A percentile compares a stretch with the other conserved stretches of the same genome.
Evolutionary conservation across 768 basidiomycete genomes (phyloP).

Genomic region (Lactifluus volemus): DNA sequence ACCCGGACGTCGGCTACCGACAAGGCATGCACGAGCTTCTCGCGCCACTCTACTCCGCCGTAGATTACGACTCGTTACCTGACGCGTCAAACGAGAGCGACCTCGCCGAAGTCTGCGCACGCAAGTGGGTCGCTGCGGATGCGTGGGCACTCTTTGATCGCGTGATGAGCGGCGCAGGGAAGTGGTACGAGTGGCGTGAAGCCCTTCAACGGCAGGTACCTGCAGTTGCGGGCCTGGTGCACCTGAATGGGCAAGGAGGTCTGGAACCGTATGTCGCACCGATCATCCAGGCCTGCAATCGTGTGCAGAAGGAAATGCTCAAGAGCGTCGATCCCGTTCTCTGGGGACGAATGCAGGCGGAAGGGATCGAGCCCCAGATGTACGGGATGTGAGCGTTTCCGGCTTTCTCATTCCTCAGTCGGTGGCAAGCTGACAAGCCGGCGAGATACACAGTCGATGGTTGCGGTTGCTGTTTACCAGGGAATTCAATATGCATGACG

Average conservation of each 20-base stretch:
- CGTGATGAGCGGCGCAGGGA: conserved; percentile 71
- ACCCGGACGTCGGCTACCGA: conserved; percentile 83
- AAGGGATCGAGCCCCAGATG: conserved; percentile 91
- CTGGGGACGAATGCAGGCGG: conserved; percentile 62
- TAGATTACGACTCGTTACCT: conserved; percentile 72
- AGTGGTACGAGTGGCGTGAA: conserved; percentile 55
- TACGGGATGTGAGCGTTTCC: conserved; percentile 74
- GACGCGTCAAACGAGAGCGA: conserved; percentile 29
- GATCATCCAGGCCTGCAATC: conserved; percentile 75
- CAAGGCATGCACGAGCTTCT: conserved; percentile 99
- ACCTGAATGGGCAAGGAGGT: conserved; percentile 36
- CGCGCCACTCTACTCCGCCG: conserved; percentile 75
- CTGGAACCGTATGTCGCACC: conserved; percentile 68
- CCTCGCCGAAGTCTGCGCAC: conserved; percentile 55
- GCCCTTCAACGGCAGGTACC: conserved; percentile 21
- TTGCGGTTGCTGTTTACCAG: conserved; percentile 87
- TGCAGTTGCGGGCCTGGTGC: conserved; percentile 37
- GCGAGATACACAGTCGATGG: conserved; percentile 61
- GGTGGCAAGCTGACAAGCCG: conserved; percentile 10
- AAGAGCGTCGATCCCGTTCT: conserved; percentile 73
- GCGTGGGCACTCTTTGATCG: conserved; percentile 74
- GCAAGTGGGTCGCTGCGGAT: conserved; percentile 72
- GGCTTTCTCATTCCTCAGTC: not conserved
- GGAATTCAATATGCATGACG: conserved; percentile 74
- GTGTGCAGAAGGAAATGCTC: conserved; percentile 66